Evolutionary conservation across 2,329 filamentous ascomycete species (phyloP), one percentile per base, ranked within the genome.

Genomic region (Aspergillus calidoustus): DNA sequence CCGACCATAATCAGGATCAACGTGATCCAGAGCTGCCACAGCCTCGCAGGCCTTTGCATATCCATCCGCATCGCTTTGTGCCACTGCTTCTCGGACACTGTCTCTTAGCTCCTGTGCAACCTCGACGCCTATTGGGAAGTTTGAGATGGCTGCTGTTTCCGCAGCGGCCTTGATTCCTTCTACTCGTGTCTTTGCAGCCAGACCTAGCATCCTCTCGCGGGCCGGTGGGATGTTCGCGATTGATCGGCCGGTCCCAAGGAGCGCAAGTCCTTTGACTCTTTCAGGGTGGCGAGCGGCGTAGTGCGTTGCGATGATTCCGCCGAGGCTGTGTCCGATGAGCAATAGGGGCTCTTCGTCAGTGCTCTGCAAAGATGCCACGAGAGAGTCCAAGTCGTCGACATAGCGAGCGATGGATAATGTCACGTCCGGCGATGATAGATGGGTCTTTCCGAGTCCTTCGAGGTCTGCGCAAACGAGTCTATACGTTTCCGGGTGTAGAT

Each of bases 371-470:
- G 17, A 55, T 55, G 53, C 53, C 53, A 55, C 41, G 41, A 55
- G 53, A 55, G 41, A 55, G 17, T 55, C 53, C 53, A 55, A 3
- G 53, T 48, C 43, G 41, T 55, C 25, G 41, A 55, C 53, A 55
- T 55, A 55, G 13, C 53, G 53, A 3, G 53, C 3, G 13, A 47
- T 55, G 15, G 53, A 55, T 9, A 55, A 25, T 2, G 41, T 30
- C 38, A 47, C 53, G 53, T 34, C 41, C 15, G 41, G 22, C 15
- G 53, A 55, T 3, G 53, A 55, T 11, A 55, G 53, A 7, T 22
- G 23, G 3, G 53, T 55, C 23, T 55, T 46, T 46, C 53, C 53
- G 23, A 47, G 46, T 30, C 53, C 53, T 34, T 55, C 53, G 3
- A 55, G 53, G 22, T 55, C 53, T 23, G 30, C 23, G 53, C 11